A percentile compares a stretch with the other conserved stretches of the same genome.
phyloP scores from a whole-genome alignment of 2,329 filamentous ascomycete genomes.

The Chrysosporium queenslandicum region DNA sequence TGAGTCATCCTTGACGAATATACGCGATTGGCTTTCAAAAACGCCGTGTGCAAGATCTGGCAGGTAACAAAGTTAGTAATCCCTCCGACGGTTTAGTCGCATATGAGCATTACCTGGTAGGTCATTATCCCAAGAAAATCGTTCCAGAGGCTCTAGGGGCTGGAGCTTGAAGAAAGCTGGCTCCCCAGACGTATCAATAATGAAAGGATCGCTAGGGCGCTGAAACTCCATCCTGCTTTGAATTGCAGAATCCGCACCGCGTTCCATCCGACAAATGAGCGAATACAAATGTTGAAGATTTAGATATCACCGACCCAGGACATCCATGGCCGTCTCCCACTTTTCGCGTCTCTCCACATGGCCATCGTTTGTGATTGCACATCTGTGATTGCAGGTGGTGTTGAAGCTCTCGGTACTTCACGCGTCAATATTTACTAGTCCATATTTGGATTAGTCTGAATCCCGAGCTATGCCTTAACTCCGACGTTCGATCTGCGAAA shows the following conservation, averaged over 20 bases:
- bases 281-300: too few relatives aligned
- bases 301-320: too few relatives aligned
- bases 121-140: constrained; percentile 28
- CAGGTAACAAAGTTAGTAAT: not conserved
- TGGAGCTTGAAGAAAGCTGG: constrained; percentile 32
- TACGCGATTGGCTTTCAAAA: constrained; percentile 20
- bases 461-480: too few relatives aligned
- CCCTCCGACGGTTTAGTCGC: not conserved
- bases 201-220: constrained; percentile 19
- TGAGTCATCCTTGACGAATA: constrained; percentile 21
- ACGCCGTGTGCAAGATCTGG: constrained; percentile 22
- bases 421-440: not conserved
- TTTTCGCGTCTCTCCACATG: not conserved
- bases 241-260: not conserved
- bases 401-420: too few relatives aligned
- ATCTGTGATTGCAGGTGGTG: too few relatives aligned
- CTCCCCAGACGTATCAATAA: constrained; percentile 30
- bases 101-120: constrained; percentile 25
- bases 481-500: too few relatives aligned
- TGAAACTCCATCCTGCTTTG: constrained; percentile 18
- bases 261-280: not conserved
- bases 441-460: not conserved
- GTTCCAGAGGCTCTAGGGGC: constrained; percentile 29
- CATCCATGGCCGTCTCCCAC: too few relatives aligned
- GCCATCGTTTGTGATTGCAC: not conserved